Conservation (phyloP, 345 rosid species). For the Laguncularia racemosa region DNA sequence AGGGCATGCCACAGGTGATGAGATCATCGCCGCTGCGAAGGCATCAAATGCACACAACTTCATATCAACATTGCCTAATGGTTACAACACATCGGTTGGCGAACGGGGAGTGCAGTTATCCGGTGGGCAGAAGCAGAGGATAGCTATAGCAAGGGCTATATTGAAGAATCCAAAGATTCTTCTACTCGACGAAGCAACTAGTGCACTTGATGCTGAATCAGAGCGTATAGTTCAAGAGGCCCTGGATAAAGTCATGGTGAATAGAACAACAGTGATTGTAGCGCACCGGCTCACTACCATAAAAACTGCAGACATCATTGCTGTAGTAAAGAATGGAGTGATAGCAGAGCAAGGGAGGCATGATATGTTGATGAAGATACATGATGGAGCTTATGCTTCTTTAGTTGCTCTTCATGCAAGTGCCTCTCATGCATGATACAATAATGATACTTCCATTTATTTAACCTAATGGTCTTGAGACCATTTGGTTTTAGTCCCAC, state of each 20-base stretch:
- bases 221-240: constrained; percentile 1
- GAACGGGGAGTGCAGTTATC: constrained; percentile 4
- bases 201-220: constrained; percentile 2
- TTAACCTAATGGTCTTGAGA: too few relatives aligned
- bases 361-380: neutral
- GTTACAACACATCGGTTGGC: constrained; percentile 1
- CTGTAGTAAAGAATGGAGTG: neutral
- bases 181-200: constrained; percentile 1
- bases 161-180: neutral
- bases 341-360: neutral
- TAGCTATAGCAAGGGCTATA: neutral
- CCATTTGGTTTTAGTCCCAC: too few relatives aligned
- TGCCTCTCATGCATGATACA: too few relatives aligned
- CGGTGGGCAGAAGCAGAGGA: constrained; percentile 5
- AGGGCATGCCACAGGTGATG: neutral
- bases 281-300: neutral
- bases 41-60: constrained; percentile 2
- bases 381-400: neutral
- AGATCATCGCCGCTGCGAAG: neutral
- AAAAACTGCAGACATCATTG: constrained; percentile 1
- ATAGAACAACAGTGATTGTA: neutral
- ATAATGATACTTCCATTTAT: too few relatives aligned
- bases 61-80: constrained; percentile 1
- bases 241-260: neutral
- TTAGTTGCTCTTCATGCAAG: too few relatives aligned